phyloP scores from a whole-genome alignment of 2,329 filamentous ascomycete species.

The Aureobasidium uvarum region DNA sequence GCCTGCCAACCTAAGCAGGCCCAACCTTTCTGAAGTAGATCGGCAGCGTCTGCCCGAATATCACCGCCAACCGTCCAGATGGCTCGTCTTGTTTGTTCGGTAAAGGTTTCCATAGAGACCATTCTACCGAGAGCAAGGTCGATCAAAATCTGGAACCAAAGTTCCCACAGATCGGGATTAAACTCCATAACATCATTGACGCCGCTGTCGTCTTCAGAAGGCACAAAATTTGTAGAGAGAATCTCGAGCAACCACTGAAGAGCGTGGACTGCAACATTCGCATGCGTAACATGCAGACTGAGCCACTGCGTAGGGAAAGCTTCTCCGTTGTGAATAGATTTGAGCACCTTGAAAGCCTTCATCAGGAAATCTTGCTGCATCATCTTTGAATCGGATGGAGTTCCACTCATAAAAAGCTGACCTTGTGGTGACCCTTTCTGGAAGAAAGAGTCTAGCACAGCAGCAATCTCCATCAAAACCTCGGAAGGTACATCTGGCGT shows the following conservation, averaged over 20 bases:
- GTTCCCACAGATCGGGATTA: constrained; percentile 89
- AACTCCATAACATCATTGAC: constrained; percentile 56
- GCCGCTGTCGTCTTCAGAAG: constrained; percentile 86
- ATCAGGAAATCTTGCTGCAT: constrained; percentile 9
- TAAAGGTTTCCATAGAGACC: constrained; percentile 89
- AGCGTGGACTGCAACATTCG: constrained; percentile 31
- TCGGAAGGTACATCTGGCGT: constrained; percentile 62
- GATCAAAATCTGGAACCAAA: constrained; percentile 85
- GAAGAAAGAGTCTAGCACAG: constrained; percentile 78
- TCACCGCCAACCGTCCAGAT: constrained; percentile 99
- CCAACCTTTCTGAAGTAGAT: constrained; percentile 81
- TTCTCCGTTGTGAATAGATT: constrained; percentile 84
- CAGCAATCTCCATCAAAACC: constrained; percentile 81
- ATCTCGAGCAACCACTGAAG: constrained; percentile 26
- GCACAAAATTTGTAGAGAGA: constrained; percentile 86
- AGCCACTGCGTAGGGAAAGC: constrained; percentile 89
- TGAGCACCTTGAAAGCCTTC: constrained; percentile 68
- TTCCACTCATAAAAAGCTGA: constrained; percentile 3
- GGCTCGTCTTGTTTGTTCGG: constrained; percentile 91
- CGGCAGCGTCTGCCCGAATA: constrained; percentile 86
- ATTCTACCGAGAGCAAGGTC: constrained; percentile 86
- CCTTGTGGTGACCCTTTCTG: constrained; percentile 42
- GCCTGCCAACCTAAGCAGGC: constrained; percentile 97
- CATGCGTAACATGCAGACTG: constrained; percentile 71
- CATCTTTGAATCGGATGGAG: constrained; percentile 1